These are phyloP conservation scores for Chlamydomonas sp. DNA, from an alignment of 139 green algal species.

Conservation along the genomic window DNA sequence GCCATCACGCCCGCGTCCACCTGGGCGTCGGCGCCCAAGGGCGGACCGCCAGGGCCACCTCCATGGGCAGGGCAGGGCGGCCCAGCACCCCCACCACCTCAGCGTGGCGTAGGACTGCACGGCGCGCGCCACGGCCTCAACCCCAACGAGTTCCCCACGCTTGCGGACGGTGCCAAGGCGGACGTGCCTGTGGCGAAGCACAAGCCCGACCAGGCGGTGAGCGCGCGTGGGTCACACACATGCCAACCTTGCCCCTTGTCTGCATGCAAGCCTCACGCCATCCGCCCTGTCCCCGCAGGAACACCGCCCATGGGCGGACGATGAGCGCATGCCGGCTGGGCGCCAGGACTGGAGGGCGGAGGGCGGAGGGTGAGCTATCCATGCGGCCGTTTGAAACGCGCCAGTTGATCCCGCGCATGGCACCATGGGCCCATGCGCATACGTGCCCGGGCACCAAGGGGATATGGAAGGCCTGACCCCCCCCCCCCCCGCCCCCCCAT, in stretches of 20 bases:
- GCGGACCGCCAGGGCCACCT: not conserved
- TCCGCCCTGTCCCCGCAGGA: conserved; percentile 19
- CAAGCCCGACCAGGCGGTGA: conserved; percentile 10
- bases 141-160: conserved; percentile 61
- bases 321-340: conserved; percentile 25
- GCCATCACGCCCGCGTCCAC: conserved; percentile 42
- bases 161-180: conserved; percentile 42
- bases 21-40: conserved; percentile 45
- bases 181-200: conserved; percentile 14
- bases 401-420: no score
- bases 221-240: not conserved
- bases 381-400: no score
- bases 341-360: not conserved
- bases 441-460: not conserved
- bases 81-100: not conserved
- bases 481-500: no score
- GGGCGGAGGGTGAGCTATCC: no score
- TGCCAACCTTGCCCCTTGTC: no score
- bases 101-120: conserved; percentile 15
- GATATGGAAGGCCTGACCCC: no score
- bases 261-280: conserved; percentile 9
- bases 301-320: conserved; percentile 29
- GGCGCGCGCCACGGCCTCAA: conserved; percentile 36
- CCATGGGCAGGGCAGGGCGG: not conserved
- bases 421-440: no score